Evolutionary conservation across 2,329 filamentous ascomycete species (phyloP).

Genomic region (Arthrobotrys megalospora): DNA sequence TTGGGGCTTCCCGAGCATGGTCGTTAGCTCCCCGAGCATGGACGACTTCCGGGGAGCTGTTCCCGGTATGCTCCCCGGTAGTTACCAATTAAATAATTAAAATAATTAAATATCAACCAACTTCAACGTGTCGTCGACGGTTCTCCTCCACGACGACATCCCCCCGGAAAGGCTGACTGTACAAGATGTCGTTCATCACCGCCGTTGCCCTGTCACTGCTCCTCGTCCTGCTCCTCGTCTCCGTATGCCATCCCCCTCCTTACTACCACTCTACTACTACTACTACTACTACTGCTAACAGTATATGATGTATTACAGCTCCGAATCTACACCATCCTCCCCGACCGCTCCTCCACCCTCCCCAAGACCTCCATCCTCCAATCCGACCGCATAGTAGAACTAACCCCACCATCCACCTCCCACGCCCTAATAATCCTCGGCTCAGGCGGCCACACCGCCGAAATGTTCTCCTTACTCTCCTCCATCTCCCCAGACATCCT

Average conservation of each 20-base stretch:
- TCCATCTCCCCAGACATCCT: slow-evolving; percentile 71
- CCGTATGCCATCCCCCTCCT: slow-evolving; percentile 27
- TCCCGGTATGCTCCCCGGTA: not conserved
- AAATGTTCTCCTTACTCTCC: slow-evolving; percentile 89
- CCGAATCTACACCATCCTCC: slow-evolving; percentile 51
- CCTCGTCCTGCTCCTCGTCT: slow-evolving; percentile 36
- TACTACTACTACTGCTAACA: slow-evolving; percentile 16
- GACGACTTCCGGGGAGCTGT: slow-evolving; percentile 4
- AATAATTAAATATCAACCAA: slow-evolving; percentile 2
- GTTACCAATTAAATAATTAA: not conserved
- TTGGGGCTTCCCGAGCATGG: slow-evolving; percentile 16
- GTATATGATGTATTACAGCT: slow-evolving; percentile 6
- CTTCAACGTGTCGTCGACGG: slow-evolving; percentile 16
- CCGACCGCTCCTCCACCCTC: slow-evolving; percentile 18
- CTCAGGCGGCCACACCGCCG: slow-evolving; percentile 92
- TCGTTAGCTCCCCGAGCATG: slow-evolving; percentile 17
- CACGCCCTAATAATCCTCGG: slow-evolving; percentile 87
- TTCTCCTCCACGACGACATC: not conserved
- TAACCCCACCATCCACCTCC: slow-evolving; percentile 32
- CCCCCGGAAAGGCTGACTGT: slow-evolving; percentile 2
- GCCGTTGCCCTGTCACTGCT: slow-evolving; percentile 29
- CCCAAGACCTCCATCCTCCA: slow-evolving; percentile 44
- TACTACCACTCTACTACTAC: too few species aligned
- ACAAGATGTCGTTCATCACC: slow-evolving; percentile 36
- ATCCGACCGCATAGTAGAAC: slow-evolving; percentile 55